These are phyloP conservation scores for Helianthus annuus DNA, from an alignment of 129 eudicot genomes.

Conservation along the genomic window HanXRQr2.0-SUNRISE NC_035444.2:3251613-3252112, in stretches of 20 bases:
- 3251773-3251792: no score
- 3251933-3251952: constrained; percentile 10
- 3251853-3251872: neutral
- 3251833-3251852: neutral
- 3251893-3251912: constrained; percentile 39
- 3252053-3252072: neutral
- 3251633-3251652: no score
- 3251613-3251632: no score
- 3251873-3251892: constrained; percentile 10
- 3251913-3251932: constrained; percentile 27
- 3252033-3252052: neutral
- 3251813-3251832: neutral
- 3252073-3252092: neutral
- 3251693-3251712: no score
- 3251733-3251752: no score
- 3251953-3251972: constrained; percentile 40
- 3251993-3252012: constrained; percentile 17
- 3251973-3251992: constrained; percentile 36
- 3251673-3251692: no score
- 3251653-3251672: no score
- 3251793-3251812: no score
- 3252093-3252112: constrained; percentile 3
- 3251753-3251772: no score
- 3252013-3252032: constrained; percentile 12
- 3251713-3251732: no score